Base-by-base conservation (phyloP, 768 basidiomycete species). In the Boletus subparvulus region DNA sequence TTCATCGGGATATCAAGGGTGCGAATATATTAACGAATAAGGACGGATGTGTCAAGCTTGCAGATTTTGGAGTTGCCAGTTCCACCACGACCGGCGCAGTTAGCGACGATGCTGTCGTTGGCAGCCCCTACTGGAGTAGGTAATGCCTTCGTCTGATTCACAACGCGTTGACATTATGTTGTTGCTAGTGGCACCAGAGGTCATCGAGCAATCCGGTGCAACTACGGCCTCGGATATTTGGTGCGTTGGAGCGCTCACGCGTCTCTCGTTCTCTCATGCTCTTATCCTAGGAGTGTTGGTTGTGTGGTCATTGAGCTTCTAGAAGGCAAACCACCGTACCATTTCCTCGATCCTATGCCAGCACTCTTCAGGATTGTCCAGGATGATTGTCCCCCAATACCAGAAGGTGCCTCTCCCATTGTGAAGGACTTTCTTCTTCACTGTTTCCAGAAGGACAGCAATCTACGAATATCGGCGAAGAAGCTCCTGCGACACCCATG, bases 21-120 rank as follows among this genome's bases (percentile, higher is more conserved):
- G 96, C 97, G 14, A 99, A 99, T 62, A 97, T 99, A 68, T 79
- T 99, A 44, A 98, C 97, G 19, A 98, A 97, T 71, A 99, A 99
- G 75, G 96, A 98, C 75, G 97, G 97, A 8, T 90, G 88, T 21
- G 95, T 99, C 56, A 99, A 98, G 73, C 81, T 99, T n/a, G 97
- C 97, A 13, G 97, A 99, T 74, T 99, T 99, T 67, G 97, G 97
- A 49, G 97, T 99, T 19, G 94, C 94, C 12, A 88, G 87, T 52
- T 85, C 81, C 43, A 85, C 90, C 11, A 84, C 87, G 26, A 82
- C 86, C 1, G 88, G 84, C 12, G 87, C 84, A 12, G 86, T 86
- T 24, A 83, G 83, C 44, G 92, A 97, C 69, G 90, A 88, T 65
- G 91, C 93, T 12, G 96, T 99, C 3, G 96, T 98, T 41, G 96